Conservation (phyloP, 176 grass and related monocot species). For the Oryza longistaminata region DNA sequence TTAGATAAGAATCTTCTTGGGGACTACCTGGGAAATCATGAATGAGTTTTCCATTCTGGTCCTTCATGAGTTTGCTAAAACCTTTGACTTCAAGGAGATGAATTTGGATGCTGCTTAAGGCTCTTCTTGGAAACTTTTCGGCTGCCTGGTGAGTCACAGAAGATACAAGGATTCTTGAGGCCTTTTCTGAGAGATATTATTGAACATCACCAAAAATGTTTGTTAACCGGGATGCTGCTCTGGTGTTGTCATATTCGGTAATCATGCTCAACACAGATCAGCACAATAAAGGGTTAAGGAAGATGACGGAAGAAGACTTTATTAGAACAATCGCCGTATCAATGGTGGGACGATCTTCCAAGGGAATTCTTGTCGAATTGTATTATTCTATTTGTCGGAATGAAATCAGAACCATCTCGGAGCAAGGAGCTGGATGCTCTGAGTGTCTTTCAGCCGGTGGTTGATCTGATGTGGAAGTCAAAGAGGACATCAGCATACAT, state of each 20-base stretch:
- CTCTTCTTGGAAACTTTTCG: slow-evolving; percentile 98
- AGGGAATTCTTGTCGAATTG: slow-evolving; percentile 77
- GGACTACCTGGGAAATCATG: slow-evolving; percentile 91
- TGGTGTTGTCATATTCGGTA: slow-evolving; percentile 89
- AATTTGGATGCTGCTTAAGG: slow-evolving; percentile 90
- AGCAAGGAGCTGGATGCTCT: slow-evolving; percentile 75
- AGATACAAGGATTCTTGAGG: slow-evolving; percentile 98
- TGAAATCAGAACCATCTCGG: slow-evolving; percentile 89
- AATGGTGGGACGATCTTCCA: slow-evolving; percentile 90
- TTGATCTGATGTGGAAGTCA: slow-evolving; percentile 87
- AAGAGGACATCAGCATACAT: slow-evolving; percentile 79
- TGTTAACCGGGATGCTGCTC: slow-evolving; percentile 84
- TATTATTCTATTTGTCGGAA: slow-evolving; percentile 91
- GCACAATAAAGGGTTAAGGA: slow-evolving; percentile 93
- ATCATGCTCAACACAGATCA: slow-evolving; percentile 99
- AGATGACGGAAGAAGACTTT: slow-evolving; percentile 99
- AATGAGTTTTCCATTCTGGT: slow-evolving; percentile 89
- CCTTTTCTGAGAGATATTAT: slow-evolving; percentile 93
- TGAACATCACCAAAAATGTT: slow-evolving; percentile 91
- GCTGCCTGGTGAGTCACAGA: slow-evolving; percentile 94
- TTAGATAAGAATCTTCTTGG: slow-evolving; percentile 95
- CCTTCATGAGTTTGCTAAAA: slow-evolving; percentile 88
- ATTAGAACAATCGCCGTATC: slow-evolving; percentile 89
- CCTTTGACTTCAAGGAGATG: slow-evolving; percentile 96
- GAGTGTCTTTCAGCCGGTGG: slow-evolving; percentile 94